Percentiles rank a stretch among this genome's conserved stretches.
phyloP scores from a whole-genome alignment of 495 filamentous ascomycete species.

The Penicillium daleae region DNA sequence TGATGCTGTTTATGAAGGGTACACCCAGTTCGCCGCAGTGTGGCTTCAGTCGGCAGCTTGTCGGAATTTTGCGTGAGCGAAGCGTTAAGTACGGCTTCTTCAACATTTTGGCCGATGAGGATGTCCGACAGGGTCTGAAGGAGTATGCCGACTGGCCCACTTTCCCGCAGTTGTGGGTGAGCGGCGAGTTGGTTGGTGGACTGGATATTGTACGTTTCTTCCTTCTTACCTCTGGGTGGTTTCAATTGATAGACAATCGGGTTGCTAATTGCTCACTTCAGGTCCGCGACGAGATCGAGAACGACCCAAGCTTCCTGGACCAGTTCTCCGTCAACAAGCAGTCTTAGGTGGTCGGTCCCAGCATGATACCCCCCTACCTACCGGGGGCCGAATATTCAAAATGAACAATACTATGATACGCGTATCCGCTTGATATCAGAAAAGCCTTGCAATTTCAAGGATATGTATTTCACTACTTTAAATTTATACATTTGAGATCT shows the following conservation, averaged over 20 bases:
- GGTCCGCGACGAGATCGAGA: conserved; percentile 74
- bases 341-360: conserved; percentile 17
- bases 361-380: conserved; percentile 30
- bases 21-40: conserved; percentile 91
- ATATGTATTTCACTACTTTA: background rate
- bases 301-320: conserved; percentile 77
- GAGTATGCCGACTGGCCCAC: conserved; percentile 96
- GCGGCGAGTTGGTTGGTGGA: conserved; percentile 84
- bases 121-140: conserved; percentile 94
- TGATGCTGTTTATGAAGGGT: conserved; percentile 90
- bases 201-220: conserved; percentile 85
- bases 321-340: conserved; percentile 59
- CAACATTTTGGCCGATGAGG: conserved; percentile 97
- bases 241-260: background rate
- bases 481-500: background rate
- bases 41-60: conserved; percentile 90
- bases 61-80: conserved; percentile 80
- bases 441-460: conserved; percentile 10
- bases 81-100: conserved; percentile 98
- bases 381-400: conserved; percentile 15
- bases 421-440: conserved; percentile 24
- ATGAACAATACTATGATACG: conserved; percentile 25
- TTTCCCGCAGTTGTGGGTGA: conserved; percentile 86
- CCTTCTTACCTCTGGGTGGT: background rate
- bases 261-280: conserved; percentile 48